Evolutionary conservation across 176 grass and related monocot genomes (phyloP).

Genomic region (Avena eriantha): DNA sequence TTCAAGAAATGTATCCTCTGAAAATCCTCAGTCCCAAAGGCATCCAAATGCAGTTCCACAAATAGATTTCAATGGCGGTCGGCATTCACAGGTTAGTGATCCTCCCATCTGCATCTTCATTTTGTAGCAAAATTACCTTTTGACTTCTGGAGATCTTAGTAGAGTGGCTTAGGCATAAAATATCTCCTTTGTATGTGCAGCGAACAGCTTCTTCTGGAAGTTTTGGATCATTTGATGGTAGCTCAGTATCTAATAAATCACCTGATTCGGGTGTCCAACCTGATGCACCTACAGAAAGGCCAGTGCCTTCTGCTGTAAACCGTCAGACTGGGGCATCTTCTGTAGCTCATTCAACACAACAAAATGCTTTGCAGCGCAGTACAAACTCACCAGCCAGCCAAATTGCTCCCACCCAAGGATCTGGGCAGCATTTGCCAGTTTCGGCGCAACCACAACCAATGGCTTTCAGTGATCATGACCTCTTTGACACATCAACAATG

Average conservation of each 20-base stretch:
- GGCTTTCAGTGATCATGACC: constrained; percentile 35
- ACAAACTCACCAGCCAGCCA: constrained; percentile 32
- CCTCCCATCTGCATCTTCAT: constrained; percentile 26
- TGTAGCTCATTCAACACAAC: constrained; percentile 49
- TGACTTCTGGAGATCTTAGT: constrained; percentile 9
- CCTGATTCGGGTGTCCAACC: constrained; percentile 49
- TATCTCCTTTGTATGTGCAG: constrained; percentile 58
- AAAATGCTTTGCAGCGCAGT: constrained; percentile 37
- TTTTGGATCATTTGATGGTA: constrained; percentile 78
- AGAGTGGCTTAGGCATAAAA: constrained; percentile 29
- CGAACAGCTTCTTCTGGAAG: constrained; percentile 86
- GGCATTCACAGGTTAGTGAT: constrained; percentile 57
- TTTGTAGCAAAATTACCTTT: constrained; percentile 42
- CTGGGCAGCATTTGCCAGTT: constrained; percentile 24
- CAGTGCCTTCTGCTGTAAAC: constrained; percentile 54
- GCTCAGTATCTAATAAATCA: constrained; percentile 55
- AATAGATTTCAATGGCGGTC: constrained; percentile 47
- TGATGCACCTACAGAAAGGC: constrained; percentile 60
- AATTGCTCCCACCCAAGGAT: constrained; percentile 27
- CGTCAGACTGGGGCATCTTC: constrained; percentile 43
- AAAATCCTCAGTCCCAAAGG: constrained; percentile 60
- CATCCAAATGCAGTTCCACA: constrained; percentile 39
- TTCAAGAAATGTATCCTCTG: constrained; percentile 55
- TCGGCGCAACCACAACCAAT: constrained; percentile 40
- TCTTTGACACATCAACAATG: constrained; percentile 55